A percentile compares a stretch with the other conserved stretches of the same genome.
phyloP scores from a whole-genome alignment of 2,329 filamentous ascomycete species.

The Fusarium camptoceras region DNA sequence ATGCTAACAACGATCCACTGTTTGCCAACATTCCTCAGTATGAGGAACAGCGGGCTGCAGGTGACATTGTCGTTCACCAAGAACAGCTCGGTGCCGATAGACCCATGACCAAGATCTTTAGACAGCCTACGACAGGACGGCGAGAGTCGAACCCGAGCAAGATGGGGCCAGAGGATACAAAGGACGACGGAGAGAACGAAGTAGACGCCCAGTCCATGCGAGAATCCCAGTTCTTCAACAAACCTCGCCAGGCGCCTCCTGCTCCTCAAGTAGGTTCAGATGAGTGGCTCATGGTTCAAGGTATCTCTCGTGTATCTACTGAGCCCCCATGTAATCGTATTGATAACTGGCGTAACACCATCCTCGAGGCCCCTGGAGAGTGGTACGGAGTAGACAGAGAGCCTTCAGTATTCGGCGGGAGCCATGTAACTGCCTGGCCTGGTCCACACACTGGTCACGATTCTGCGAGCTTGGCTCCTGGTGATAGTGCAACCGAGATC shows the following conservation, averaged over 20 bases:
- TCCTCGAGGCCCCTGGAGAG: background rate
- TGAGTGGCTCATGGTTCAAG: background rate
- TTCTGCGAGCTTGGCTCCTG: background rate
- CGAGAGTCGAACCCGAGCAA: background rate
- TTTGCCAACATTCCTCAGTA: constrained; percentile 32
- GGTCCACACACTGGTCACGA: background rate
- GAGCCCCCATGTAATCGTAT: background rate
- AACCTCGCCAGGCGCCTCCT: background rate
- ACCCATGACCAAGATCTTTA: background rate
- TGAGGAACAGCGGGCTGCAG: constrained; percentile 5
- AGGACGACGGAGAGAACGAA: background rate
- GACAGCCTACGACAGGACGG: background rate
- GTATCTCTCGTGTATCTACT: background rate
- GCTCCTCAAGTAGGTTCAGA: background rate
- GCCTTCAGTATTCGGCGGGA: constrained; percentile 9
- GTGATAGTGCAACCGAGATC: constrained; percentile 12
- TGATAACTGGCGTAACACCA: constrained; percentile 7
- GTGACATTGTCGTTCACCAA: constrained; percentile 29
- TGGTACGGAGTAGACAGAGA: background rate
- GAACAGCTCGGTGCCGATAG: background rate
- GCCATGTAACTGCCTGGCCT: constrained; percentile 23
- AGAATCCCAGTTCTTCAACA: constrained; percentile 5
- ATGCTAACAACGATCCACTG: constrained; percentile 29
- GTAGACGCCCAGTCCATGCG: background rate
- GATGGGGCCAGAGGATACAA: background rate